Base-by-base conservation (phyloP, 352 stramenopile species). In the Elongisporangium prolatum region DNA sequence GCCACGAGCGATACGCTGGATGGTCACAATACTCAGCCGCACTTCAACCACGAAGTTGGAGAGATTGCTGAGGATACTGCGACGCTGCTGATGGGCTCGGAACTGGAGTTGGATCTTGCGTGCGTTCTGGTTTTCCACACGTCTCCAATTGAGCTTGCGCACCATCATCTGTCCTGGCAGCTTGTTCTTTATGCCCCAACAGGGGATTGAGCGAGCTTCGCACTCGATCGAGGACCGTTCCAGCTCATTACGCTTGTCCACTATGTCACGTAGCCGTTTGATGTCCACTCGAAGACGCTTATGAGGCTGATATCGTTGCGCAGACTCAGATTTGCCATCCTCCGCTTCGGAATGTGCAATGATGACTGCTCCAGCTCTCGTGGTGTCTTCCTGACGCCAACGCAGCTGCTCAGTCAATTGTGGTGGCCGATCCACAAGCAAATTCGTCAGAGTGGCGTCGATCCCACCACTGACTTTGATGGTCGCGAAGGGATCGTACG, bases 101-200 rank as follows among this genome's bases (percentile, higher is more conserved):
- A 77, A 87, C 48, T 89, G 79, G 0, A 56, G 56, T 59, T 89
- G 79, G 25, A 89, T 89, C 21, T 74, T 79, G 14, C 72, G 65
- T 4, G 75, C 79, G 4, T 72, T 56, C 16, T 68, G 50, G 48
- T 84, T 64, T 52, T 87, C 71, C 16, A 75, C 52, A 1, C 64
- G 72, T 21, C 67, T 71, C 16, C 71, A 52, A 17, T 71, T 69
- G 47, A 74, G 68, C 50, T 76, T 74, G 0, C 75, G 72, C 14
- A 84, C 66, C 58, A 87, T 48, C 0, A 87, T 24, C 54, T 80
- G 67, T 5, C 79, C 79, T 5, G 61, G 68, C 0, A 89, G 56
- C 21, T 74, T 77, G 57, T 85, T 89, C 20, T 64, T 74, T 22
- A 52, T 57, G n/a, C 65, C 67, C 50, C 64, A 63, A 9, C 53